A percentile compares a stretch with the other conserved stretches of the same genome.
Conservation (phyloP, 805 yeast species). For the Metschnikowia gelsemii region DNA sequence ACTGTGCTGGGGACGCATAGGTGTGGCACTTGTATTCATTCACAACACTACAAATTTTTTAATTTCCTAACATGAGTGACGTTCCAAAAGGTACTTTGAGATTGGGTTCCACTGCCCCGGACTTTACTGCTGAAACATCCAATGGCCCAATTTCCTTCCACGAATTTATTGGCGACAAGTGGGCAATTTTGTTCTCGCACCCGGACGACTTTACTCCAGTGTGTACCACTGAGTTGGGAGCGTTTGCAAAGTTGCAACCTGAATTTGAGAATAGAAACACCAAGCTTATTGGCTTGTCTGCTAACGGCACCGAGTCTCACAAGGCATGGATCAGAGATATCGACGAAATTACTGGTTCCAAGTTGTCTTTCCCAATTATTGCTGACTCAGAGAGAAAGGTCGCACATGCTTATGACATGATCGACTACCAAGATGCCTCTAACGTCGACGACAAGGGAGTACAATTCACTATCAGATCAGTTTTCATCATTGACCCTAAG, state of each 20-base stretch:
- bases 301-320: slow-evolving; percentile 79
- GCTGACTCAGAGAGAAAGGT: slow-evolving; percentile 86
- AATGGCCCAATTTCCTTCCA: slow-evolving; percentile 84
- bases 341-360: slow-evolving; percentile 77
- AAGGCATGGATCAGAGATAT: slow-evolving; percentile 87
- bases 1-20: no score
- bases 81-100: slow-evolving; percentile 41
- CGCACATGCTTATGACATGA: slow-evolving; percentile 82
- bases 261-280: slow-evolving; percentile 83
- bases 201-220: slow-evolving; percentile 98
- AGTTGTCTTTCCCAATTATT: slow-evolving; percentile 84
- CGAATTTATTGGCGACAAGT: slow-evolving; percentile 77
- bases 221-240: slow-evolving; percentile 95
- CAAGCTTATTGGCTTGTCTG: slow-evolving; percentile 87
- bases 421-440: slow-evolving; percentile 79
- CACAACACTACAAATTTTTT: neutral
- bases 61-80: slow-evolving; percentile 12
- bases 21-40: no score
- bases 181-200: slow-evolving; percentile 90
- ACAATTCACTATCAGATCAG: slow-evolving; percentile 88
- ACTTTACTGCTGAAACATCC: slow-evolving; percentile 81
- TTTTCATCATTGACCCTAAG: slow-evolving; percentile 84
- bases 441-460: slow-evolving; percentile 65
- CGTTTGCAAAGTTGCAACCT: slow-evolving; percentile 84
- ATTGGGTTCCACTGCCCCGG: slow-evolving; percentile 84